Evolutionary conservation across 1,139 yeast genomes (phyloP), one percentile per base, ranked within the genome.

Genomic region (Yamadazyma atmosphaerica): DNA sequence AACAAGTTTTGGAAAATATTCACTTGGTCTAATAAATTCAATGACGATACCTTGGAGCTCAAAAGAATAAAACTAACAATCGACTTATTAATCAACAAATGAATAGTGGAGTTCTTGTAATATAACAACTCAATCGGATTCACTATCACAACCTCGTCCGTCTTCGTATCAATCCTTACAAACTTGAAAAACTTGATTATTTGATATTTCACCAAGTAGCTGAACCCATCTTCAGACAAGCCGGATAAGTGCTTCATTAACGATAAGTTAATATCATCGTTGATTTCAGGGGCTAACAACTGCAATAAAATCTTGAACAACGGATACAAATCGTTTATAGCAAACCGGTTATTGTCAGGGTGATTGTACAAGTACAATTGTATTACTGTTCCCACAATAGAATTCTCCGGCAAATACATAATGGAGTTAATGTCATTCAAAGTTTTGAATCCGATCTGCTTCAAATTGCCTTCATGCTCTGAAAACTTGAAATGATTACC

Each of bases 91-190:
- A 72, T 66, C 15, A 70, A 55, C 45, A 68, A 55, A 50, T 72
- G 77, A 29, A 72, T 65, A 10, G 68, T 50, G 39, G 68, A 59
- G 44, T 72, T 72, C 52, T 72, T 72, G 50, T 71, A 72, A 51
- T 68, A 72, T 37, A 72, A 59, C 32, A 72, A 57, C 49, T 72
- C 77, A 46, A 71, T 64, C 8, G 74, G 51, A 37, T 64, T 65
- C 27, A 56, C 58, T 25, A 72, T 56, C 16, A 46, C 52, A 33
- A 72, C 54, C 4, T 45, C 44, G 33, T 64, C 55, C 7, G 56
- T 54, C 15, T 51, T 45, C 8, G 58, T 55, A 41, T 65, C 62
- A 28, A 70, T 62, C 33, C 52, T 55, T 32, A 71, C 60, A 39
- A 51, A 61, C 42, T 65, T 54, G 55, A 71, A 65, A 45, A 70